Conservation (phyloP, 1,284 basidiomycete genomes). For the Trichosporon asahii region DNA sequence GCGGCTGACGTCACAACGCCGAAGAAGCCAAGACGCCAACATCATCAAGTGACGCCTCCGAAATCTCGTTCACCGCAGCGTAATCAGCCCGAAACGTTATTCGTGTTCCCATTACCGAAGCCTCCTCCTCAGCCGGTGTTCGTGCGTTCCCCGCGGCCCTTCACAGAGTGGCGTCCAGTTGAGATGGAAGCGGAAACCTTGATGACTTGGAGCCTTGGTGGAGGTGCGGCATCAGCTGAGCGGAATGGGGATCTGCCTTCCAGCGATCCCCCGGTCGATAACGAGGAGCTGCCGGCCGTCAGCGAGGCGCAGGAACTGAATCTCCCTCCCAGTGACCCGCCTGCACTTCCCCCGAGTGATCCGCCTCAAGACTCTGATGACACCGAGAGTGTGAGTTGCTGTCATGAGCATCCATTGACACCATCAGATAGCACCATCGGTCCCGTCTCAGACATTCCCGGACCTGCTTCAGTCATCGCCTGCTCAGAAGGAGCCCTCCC, state of each 20-base stretch:
- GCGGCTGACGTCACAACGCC: conserved; percentile 12
- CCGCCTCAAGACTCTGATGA: conserved; percentile 14
- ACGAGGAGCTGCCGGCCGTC: no score
- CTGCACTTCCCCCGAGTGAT: neutral
- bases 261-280: neutral
- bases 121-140: conserved; percentile 28
- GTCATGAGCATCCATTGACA: conserved; percentile 12
- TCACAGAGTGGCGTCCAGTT: conserved; percentile 29
- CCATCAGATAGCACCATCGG: conserved; percentile 25
- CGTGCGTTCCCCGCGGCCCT: neutral
- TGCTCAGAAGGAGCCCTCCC: neutral
- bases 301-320: neutral
- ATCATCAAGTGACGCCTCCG: conserved; percentile 32
- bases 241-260: neutral
- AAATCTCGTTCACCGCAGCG: conserved; percentile 23
- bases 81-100: conserved; percentile 27
- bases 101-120: conserved; percentile 26
- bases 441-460: conserved; percentile 29
- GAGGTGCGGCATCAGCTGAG: neutral
- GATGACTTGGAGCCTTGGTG: conserved; percentile 38
- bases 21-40: conserved; percentile 12
- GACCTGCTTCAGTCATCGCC: conserved; percentile 20
- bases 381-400: conserved; percentile 26
- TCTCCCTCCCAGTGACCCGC: neutral
- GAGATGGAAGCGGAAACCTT: conserved; percentile 43